A percentile compares a stretch with the other conserved stretches of the same genome.
These are phyloP conservation scores for Trichoderma sp. DNA, from an alignment of 2,329 filamentous ascomycete species.

Conservation along the genomic window DNA sequence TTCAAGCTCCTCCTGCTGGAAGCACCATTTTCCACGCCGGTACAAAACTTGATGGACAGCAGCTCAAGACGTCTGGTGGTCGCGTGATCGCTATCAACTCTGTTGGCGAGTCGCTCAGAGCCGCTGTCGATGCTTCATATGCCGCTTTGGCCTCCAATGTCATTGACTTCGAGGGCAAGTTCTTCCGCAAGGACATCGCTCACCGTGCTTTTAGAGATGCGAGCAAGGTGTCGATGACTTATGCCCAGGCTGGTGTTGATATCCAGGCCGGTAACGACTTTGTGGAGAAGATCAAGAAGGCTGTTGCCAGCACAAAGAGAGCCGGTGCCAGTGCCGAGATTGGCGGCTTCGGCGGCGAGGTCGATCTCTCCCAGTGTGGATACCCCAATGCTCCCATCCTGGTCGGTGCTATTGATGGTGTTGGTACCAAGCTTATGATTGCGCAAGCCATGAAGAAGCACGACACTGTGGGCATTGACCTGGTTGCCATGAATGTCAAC, in stretches of 20 bases:
- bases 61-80: conserved; percentile 77
- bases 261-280: conserved; percentile 93
- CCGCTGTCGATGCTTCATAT: conserved; percentile 87
- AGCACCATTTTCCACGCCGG: conserved; percentile 88
- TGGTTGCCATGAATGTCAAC: conserved; percentile 99
- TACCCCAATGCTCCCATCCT: conserved; percentile 74
- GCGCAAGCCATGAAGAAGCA: conserved; percentile 88
- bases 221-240: conserved; percentile 63
- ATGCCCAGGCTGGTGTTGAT: conserved; percentile 88
- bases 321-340: conserved; percentile 90
- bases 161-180: conserved; percentile 85
- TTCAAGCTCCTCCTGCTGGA: conserved; percentile 45
- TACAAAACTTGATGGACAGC: conserved; percentile 62
- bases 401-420: conserved; percentile 93
- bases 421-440: conserved; percentile 95
- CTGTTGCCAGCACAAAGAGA: conserved; percentile 79
- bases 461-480: conserved; percentile 91
- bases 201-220: conserved; percentile 63
- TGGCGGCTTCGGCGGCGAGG: conserved; percentile 82
- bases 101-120: conserved; percentile 67
- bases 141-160: conserved; percentile 64
- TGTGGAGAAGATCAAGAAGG: conserved; percentile 86
- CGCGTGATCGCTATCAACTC: conserved; percentile 93
- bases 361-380: conserved; percentile 63
- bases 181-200: conserved; percentile 90